Base-by-base conservation (phyloP, 257 asterid genomes). In the Schizonepeta tenuifolia region DNA sequence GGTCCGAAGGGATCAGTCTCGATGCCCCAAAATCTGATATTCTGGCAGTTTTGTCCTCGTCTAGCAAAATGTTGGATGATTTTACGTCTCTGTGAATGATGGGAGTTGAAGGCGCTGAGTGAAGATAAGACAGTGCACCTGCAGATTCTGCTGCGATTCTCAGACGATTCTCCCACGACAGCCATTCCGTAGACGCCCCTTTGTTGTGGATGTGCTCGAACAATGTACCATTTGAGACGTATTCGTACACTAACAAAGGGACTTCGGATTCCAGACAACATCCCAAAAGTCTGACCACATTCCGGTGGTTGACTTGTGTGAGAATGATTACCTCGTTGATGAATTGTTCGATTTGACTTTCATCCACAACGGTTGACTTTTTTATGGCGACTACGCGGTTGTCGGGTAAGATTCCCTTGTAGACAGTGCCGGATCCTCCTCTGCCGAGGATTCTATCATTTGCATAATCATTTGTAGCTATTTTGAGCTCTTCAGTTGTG, bases 1-100 rank as follows among this genome's bases (percentile, higher is more conserved):
- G 89, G 80, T 92, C 96, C 51, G 89, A 24, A 0, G 89, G 81
- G 0, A 92, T 78, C 17, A 80, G 55, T 24, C 96, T 90, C 0
- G 98, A 92, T 0, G 98, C 98, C 11, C 98, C 98, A 28, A 92
- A 92, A 72, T 92, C 92, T 0, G 96, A 70, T 2, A 92, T 89
- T 61, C 88, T 92, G 0, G 96, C 89, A 0, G 79, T 84, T 82
- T 85, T 85, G 12, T 66, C 15, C 0, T 86, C 88, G 17, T 92
- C 96, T 0, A 92, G 26, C 33, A 92, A 66, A 55, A 92, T 88
- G 63, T 92, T 92, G 6, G 96, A 85, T 0, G 96, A 92, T 43
- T 92, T 92, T 2, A 92, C 96, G 57, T 92, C 96, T 55, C 96
- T 71, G 40, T 89, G 97, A 15, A 92, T 86, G 24, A 92, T 80